Conservation (phyloP, 108 stramenopile species). For the Chaetoceros tenuissimus region DNA sequence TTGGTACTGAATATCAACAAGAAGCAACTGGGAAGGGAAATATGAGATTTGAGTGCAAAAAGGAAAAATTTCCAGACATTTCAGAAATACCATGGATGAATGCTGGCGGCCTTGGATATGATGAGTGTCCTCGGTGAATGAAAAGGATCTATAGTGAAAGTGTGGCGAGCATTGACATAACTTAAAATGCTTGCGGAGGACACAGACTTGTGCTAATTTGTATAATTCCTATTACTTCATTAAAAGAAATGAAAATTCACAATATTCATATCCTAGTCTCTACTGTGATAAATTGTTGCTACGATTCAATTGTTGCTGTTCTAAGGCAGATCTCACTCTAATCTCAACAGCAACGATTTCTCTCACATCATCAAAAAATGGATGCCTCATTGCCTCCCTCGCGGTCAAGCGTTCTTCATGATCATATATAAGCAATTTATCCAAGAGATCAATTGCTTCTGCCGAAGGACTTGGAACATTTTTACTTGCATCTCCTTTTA, state of each 20-base stretch:
- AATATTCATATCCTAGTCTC: too few relatives aligned
- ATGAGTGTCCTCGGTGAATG: background rate
- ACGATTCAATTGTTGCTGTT: background rate
- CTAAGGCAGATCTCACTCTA: background rate
- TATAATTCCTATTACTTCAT: too few relatives aligned
- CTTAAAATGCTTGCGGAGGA: too few relatives aligned
- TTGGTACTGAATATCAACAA: constrained; percentile 45
- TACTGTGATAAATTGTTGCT: too few relatives aligned
- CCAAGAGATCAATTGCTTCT: constrained; percentile 64
- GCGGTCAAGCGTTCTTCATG: constrained; percentile 72
- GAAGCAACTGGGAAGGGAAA: constrained; percentile 2
- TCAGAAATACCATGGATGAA: constrained; percentile 2
- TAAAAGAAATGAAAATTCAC: too few relatives aligned
- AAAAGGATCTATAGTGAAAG: too few relatives aligned
- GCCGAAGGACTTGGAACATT: constrained; percentile 29
- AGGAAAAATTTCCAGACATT: background rate
- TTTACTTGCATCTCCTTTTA: background rate
- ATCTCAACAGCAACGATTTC: constrained; percentile 36
- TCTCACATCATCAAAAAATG: constrained; percentile 77
- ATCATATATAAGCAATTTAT: constrained; percentile 74
- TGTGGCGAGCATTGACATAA: too few relatives aligned
- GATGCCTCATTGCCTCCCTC: constrained; percentile 69
- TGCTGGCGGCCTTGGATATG: constrained; percentile 1
- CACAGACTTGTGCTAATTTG: too few relatives aligned
- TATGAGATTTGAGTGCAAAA: background rate